Conservation (phyloP, 2,329 filamentous ascomycete species). For the Clarireedia homoeocarpa region DNA sequence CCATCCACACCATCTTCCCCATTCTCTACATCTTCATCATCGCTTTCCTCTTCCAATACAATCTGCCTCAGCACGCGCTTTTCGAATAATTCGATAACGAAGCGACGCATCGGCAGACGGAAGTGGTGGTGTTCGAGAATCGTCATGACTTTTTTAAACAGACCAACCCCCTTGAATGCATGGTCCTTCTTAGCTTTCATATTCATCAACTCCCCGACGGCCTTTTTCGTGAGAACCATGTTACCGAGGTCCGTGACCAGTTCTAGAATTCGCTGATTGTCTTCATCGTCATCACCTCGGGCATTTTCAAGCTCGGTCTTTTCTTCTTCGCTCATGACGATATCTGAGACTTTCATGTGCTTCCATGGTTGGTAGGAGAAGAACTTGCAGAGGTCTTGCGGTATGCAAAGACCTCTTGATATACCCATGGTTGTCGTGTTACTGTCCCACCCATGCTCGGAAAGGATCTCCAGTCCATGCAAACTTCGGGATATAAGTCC, state of each 20-base stretch:
- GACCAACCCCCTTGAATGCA: slow-evolving; percentile 64
- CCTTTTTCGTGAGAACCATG: slow-evolving; percentile 83
- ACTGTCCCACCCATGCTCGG: slow-evolving; percentile 87
- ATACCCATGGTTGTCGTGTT: slow-evolving; percentile 76
- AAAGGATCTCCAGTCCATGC: slow-evolving; percentile 85
- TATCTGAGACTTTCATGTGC: slow-evolving; percentile 26
- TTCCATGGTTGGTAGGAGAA: slow-evolving; percentile 62
- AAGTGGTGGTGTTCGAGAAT: slow-evolving; percentile 87
- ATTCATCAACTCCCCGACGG: slow-evolving; percentile 72
- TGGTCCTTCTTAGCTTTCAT: slow-evolving; percentile 68
- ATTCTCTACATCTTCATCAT: slow-evolving; percentile 37
- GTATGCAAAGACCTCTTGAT: slow-evolving; percentile 82
- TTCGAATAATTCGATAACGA: slow-evolving; percentile 91
- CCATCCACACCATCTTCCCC: slow-evolving; percentile 33
- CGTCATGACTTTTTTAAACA: slow-evolving; percentile 81
- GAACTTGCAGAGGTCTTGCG: slow-evolving; percentile 67
- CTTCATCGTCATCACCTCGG: slow-evolving; percentile 47
- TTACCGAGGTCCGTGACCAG: slow-evolving; percentile 85
- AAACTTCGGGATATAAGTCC: slow-evolving; percentile 87
- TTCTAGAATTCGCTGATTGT: slow-evolving; percentile 70
- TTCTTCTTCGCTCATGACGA: slow-evolving; percentile 35
- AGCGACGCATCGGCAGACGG: slow-evolving; percentile 74
- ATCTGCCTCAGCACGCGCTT: slow-evolving; percentile 79
- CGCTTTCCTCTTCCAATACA: slow-evolving; percentile 59
- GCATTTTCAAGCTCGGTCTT: slow-evolving; percentile 39